Percentiles rank a stretch among this genome's conserved stretches.
Conservation (phyloP, 2,329 filamentous ascomycete genomes). For the Pyricularia sp. region DNA sequence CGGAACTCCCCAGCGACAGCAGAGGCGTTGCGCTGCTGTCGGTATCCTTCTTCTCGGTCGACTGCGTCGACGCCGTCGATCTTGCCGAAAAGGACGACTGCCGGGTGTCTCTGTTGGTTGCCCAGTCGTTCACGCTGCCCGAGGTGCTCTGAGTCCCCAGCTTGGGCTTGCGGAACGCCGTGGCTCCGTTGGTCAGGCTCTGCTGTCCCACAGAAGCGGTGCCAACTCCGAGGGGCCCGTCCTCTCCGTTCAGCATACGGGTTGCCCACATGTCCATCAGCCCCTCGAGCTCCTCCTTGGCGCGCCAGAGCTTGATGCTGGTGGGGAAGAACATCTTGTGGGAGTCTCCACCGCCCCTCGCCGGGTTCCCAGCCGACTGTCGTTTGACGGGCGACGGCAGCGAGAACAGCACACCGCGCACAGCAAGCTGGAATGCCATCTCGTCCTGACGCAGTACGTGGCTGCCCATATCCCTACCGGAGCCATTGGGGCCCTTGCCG, state of each 20-base stretch:
- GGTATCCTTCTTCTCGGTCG: neutral
- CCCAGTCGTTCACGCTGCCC: slow-evolving; percentile 11
- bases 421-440: slow-evolving; percentile 84
- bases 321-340: slow-evolving; percentile 91
- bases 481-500: slow-evolving; percentile 33
- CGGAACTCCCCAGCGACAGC: slow-evolving; percentile 54
- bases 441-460: slow-evolving; percentile 86
- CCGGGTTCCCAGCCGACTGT: slow-evolving; percentile 34
- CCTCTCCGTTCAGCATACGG: slow-evolving; percentile 48
- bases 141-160: slow-evolving; percentile 6
- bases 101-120: slow-evolving; percentile 6
- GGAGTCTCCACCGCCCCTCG: slow-evolving; percentile 41
- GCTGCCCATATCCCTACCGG: slow-evolving; percentile 43
- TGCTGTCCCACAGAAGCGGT: slow-evolving; percentile 10
- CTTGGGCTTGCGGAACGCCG: slow-evolving; percentile 37
- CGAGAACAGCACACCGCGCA: slow-evolving; percentile 75
- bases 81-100: slow-evolving; percentile 10
- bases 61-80: slow-evolving; percentile 13
- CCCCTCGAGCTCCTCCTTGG: slow-evolving; percentile 71
- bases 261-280: slow-evolving; percentile 62
- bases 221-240: slow-evolving; percentile 30
- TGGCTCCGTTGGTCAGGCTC: slow-evolving; percentile 34
- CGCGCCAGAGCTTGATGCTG: slow-evolving; percentile 73
- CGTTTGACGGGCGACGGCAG: slow-evolving; percentile 80
- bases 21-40: slow-evolving; percentile 20